Base-by-base conservation (phyloP, 2,329 filamentous ascomycete species). In the Triangularia verruculosa region DNA sequence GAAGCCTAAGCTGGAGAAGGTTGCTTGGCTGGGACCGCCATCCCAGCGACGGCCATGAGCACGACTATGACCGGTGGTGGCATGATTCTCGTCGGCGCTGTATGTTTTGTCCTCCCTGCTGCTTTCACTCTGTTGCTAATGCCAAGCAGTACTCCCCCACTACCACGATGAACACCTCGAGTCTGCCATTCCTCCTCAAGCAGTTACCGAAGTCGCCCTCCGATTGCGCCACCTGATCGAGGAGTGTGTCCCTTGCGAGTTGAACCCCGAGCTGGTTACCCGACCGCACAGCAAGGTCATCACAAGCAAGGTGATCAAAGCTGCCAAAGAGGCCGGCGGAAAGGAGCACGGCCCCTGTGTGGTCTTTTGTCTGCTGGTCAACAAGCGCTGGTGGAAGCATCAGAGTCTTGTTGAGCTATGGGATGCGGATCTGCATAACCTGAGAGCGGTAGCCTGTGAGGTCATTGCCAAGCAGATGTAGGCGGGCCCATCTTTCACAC, bases 201-300 rank as follows among this genome's bases (percentile, higher is more conserved):
- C 95, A 71, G 93, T 97, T 66, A 97, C 94, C 66, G 93, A 93
- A 74, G 84, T 96, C 62, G 94, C 93, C 25, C 84, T 99, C 15
- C 91, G 93, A 63, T 82, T 99, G 68, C 96, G 94, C 71, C 92
- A 96, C 74, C 87, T 97, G 70, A 88, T 99, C 71, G 93, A 97
- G 77, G 86, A 93, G 74, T 89, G 93, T 61, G 86, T 99, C 25
- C 91, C 94, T 1, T 97, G 92, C 79, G 95, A 99, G 76, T 83
- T 99, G 43, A 89, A 95, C 63, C 87, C 91, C 73, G 82, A 82
- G 4, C 80, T 85, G 62, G 82, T 99, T 73, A 95, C 90, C 3
- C 83, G 83, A 58, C 87, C 94, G 2, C 93, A 98, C 77, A 96
- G 92, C 76, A 85, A 87, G 54, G 82, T 99, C 75, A 92, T 99